phyloP scores from a whole-genome alignment of 306 rosid genomes.

The Gillenia trifoliata region DNA sequence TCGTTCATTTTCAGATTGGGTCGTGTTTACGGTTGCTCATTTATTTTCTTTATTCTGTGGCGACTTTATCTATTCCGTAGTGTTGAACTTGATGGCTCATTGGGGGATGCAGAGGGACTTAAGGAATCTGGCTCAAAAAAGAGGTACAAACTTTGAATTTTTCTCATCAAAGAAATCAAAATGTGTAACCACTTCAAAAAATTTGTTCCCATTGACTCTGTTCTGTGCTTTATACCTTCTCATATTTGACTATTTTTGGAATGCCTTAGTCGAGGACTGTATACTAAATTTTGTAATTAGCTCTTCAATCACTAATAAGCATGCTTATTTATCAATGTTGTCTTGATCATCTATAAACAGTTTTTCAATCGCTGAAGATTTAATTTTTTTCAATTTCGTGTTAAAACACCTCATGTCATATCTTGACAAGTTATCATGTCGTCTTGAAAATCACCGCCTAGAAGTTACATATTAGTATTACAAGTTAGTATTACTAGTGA shows the following conservation, averaged over 20 bases:
- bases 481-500: background rate
- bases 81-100: slow-evolving; percentile 65
- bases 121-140: slow-evolving; percentile 73
- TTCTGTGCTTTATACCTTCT: background rate
- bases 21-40: slow-evolving; percentile 14
- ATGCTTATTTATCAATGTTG: background rate
- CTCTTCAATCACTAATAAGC: background rate
- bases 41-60: slow-evolving; percentile 10
- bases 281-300: background rate
- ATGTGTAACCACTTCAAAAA: background rate
- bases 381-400: background rate
- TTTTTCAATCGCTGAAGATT: background rate
- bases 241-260: background rate
- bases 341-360: background rate
- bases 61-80: slow-evolving; percentile 35
- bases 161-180: background rate
- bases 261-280: background rate
- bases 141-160: slow-evolving; percentile 40
- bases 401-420: background rate
- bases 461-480: background rate
- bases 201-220: background rate
- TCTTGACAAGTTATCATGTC: background rate
- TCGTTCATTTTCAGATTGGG: background rate
- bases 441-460: background rate
- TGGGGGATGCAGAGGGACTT: slow-evolving; percentile 61